phyloP scores from a whole-genome alignment of 257 asterid species.

The Penstemon eatonii region DNA sequence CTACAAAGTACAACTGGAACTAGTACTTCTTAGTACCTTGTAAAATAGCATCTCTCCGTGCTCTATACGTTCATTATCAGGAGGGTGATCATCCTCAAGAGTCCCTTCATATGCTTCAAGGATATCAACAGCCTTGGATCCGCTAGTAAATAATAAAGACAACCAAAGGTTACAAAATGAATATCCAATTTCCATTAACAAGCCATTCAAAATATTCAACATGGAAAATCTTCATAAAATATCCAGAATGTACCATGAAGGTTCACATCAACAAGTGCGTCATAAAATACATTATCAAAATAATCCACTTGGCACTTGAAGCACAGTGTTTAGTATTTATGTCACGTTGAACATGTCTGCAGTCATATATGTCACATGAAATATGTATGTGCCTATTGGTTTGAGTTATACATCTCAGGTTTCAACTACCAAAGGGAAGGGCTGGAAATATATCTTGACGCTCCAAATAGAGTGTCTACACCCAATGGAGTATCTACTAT shows the following conservation, averaged over 20 bases:
- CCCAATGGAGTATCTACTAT: not conserved
- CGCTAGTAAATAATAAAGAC: slow-evolving; percentile 49
- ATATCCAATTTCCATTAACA: slow-evolving; percentile 15
- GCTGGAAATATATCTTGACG: not conserved
- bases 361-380: too few relatives aligned
- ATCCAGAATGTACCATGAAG: not conserved
- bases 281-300: not conserved
- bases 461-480: slow-evolving; percentile 1
- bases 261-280: not conserved
- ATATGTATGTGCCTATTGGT: slow-evolving; percentile 5
- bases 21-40: slow-evolving; percentile 56
- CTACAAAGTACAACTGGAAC: slow-evolving; percentile 14
- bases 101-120: slow-evolving; percentile 99
- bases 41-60: slow-evolving; percentile 97
- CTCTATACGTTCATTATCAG: slow-evolving; percentile 91
- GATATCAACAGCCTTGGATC: slow-evolving; percentile 90
- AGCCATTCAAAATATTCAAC: not conserved
- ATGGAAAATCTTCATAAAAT: not conserved
- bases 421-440: slow-evolving; percentile 9
- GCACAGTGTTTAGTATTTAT: not conserved
- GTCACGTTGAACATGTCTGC: not conserved
- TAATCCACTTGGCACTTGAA: not conserved
- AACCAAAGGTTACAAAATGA: slow-evolving; percentile 3
- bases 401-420: slow-evolving; percentile 1
- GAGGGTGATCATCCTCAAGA: slow-evolving; percentile 96